Conservation (phyloP, 139 green algal genomes). For the Pleodorina starrii region DNA sequence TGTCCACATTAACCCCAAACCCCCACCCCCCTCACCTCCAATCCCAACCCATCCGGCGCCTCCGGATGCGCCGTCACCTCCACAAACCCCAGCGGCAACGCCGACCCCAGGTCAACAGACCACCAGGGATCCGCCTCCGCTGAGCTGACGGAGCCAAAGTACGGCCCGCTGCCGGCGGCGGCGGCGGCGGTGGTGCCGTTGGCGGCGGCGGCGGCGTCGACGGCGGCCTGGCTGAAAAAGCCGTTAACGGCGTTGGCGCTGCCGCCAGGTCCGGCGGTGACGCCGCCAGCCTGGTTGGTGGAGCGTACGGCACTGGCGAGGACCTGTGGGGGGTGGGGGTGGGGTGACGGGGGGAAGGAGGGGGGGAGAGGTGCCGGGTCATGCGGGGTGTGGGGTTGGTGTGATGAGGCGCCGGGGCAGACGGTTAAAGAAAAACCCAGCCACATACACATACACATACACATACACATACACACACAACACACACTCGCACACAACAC, state of each 20-base stretch:
- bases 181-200: not conserved
- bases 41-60: not conserved
- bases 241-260: constrained; percentile 32
- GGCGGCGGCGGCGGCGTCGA: not conserved
- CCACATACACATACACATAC: not conserved
- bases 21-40: constrained; percentile 21
- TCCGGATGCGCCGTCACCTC: constrained; percentile 1
- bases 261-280: not conserved
- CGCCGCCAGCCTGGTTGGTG: not conserved
- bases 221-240: constrained; percentile 18
- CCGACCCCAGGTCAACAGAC: constrained; percentile 19
- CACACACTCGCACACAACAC: no score
- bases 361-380: no score
- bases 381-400: no score
- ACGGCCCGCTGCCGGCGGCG: not conserved
- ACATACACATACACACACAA: no score
- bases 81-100: not conserved
- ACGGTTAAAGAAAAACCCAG: no score
- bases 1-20: no score
- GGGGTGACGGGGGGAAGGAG: no score
- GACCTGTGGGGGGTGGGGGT: not conserved
- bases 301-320: not conserved
- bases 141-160: not conserved
- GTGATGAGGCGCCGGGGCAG: no score
- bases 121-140: not conserved